Evolutionary conservation across 441 rosid genomes (phyloP).

Genomic region (Eutrema salsugineum): DNA sequence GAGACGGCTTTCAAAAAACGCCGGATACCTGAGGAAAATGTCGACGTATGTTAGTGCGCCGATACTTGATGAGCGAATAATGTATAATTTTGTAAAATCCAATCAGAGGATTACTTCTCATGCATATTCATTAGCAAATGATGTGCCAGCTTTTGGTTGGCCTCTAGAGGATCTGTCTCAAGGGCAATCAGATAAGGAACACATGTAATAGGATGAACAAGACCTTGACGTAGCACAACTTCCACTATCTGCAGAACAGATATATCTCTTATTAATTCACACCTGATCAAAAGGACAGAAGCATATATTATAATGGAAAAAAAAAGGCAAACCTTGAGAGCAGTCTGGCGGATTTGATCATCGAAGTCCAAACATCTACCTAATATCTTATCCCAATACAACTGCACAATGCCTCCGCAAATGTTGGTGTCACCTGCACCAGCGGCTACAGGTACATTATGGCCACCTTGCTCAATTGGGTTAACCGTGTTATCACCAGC

Average conservation of each 20-base stretch:
- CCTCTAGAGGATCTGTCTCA: constrained; percentile 95
- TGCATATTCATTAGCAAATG: constrained; percentile 99
- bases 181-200: constrained; percentile 99
- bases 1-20: constrained; percentile 94
- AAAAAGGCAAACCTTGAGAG: constrained; percentile 71
- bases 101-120: constrained; percentile 70
- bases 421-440: constrained; percentile 99
- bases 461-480: constrained; percentile 50
- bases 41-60: constrained; percentile 24
- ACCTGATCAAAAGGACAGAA: background rate
- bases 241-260: constrained; percentile 82
- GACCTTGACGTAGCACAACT: constrained; percentile 97
- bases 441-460: constrained; percentile 94
- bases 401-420: constrained; percentile 98
- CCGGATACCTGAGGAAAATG: constrained; percentile 77
- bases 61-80: constrained; percentile 8
- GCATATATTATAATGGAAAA: background rate
- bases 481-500: constrained; percentile 35
- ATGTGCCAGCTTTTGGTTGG: constrained; percentile 95
- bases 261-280: constrained; percentile 5
- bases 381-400: constrained; percentile 92
- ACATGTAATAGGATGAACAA: constrained; percentile 99
- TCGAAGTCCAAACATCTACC: constrained; percentile 84
- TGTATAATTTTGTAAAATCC: constrained; percentile 10
- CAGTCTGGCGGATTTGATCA: constrained; percentile 90